A percentile compares a stretch with the other conserved stretches of the same genome.
Evolutionary conservation across 2,329 filamentous ascomycete genomes (phyloP).

Genomic region (Monilinia vaccinii-corymbosi): DNA sequence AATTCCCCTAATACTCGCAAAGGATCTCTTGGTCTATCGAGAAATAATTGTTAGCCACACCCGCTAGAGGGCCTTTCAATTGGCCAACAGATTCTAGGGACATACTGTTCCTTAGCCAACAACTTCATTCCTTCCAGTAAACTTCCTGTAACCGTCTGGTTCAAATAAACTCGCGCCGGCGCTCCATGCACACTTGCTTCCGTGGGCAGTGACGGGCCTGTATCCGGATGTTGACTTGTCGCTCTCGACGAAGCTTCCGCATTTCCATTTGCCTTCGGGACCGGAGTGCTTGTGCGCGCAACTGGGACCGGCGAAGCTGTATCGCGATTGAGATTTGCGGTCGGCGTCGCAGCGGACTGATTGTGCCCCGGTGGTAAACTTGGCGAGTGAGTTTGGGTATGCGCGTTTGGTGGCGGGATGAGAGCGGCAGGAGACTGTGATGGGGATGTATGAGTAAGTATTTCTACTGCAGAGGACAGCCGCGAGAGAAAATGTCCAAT

Average conservation of each 20-base stretch:
- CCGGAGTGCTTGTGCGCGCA: constrained; percentile 40
- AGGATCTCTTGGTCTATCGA: constrained; percentile 53
- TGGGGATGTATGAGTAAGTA: constrained; percentile 1
- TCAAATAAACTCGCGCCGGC: constrained; percentile 61
- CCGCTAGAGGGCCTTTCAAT: background rate
- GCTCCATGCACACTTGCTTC: constrained; percentile 58
- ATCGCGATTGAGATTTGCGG: constrained; percentile 11
- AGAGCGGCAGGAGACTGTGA: constrained; percentile 2
- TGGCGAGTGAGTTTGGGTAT: background rate
- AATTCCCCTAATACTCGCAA: constrained; percentile 62
- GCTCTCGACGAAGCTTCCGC: constrained; percentile 36
- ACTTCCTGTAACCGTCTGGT: constrained; percentile 58
- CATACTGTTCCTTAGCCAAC: constrained; percentile 62
- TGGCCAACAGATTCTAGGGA: constrained; percentile 16
- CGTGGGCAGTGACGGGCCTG: constrained; percentile 43
- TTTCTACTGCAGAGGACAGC: background rate
- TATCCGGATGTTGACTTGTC: constrained; percentile 47
- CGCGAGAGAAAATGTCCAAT: background rate
- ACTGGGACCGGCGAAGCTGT: constrained; percentile 20
- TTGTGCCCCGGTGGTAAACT: constrained; percentile 9
- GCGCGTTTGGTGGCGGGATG: background rate
- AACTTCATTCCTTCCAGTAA: constrained; percentile 68
- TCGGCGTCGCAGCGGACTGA: constrained; percentile 21
- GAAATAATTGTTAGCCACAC: background rate
- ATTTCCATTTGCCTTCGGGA: constrained; percentile 29